phyloP scores from a whole-genome alignment of 495 filamentous ascomycete species.

The Annulohypoxylon bovei region DNA sequence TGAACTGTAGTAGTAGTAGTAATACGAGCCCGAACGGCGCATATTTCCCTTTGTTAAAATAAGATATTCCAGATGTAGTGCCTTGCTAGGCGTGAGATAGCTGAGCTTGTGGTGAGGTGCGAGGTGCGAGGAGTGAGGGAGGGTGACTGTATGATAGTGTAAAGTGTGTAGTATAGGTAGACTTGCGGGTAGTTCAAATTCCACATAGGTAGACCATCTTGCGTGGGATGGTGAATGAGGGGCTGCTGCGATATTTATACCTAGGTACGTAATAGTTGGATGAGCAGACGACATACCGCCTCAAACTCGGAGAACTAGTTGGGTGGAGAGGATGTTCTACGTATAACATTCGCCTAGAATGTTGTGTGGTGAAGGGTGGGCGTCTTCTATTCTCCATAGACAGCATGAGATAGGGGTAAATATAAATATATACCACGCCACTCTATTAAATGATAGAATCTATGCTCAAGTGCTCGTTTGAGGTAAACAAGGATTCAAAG shows the following conservation, averaged over 20 bases:
- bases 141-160: background rate
- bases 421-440: too few relatives aligned
- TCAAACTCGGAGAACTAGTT: too few relatives aligned
- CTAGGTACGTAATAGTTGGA: too few relatives aligned
- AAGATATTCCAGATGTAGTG: background rate
- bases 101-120: background rate
- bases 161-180: background rate
- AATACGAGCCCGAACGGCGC: slow-evolving; percentile 41
- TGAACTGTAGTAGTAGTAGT: slow-evolving; percentile 30
- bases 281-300: too few relatives aligned
- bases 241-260: too few relatives aligned
- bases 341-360: background rate
- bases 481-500: too few relatives aligned
- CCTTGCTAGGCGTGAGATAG: background rate
- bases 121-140: background rate
- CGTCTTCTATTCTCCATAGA: too few relatives aligned
- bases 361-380: background rate
- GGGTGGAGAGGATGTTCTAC: background rate
- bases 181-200: background rate
- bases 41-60: slow-evolving; percentile 39
- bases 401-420: too few relatives aligned
- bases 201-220: background rate
- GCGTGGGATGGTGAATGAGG: too few relatives aligned
- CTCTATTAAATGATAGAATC: too few relatives aligned
- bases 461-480: too few relatives aligned